phyloP scores from a whole-genome alignment of 1,284 basidiomycete species.

The Thelephora terrestris region DNA sequence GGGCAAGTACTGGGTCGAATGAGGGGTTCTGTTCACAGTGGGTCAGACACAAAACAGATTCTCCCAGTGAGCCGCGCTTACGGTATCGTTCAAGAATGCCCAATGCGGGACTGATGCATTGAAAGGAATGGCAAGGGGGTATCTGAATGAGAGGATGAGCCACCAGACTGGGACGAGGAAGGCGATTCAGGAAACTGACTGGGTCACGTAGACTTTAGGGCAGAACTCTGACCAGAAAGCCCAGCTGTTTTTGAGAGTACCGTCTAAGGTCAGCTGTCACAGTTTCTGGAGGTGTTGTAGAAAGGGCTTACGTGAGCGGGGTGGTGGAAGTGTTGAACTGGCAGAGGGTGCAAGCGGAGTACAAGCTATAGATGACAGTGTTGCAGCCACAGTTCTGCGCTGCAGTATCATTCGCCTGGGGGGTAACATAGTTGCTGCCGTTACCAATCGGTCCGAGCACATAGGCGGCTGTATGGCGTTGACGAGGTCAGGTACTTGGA shows the following conservation, averaged over 20 bases:
- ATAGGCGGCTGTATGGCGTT: neutral
- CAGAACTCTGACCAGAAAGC: neutral
- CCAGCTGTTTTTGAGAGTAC: neutral
- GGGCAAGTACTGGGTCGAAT: neutral
- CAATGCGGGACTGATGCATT: neutral
- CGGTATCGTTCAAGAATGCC: neutral
- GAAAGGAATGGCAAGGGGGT: neutral
- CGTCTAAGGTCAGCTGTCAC: neutral
- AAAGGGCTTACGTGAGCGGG: neutral
- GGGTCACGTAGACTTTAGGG: neutral
- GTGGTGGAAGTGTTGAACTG: neutral
- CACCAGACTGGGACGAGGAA: neutral
- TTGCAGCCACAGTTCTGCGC: neutral
- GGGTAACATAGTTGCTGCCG: neutral
- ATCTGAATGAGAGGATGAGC: neutral
- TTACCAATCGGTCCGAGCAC: neutral
- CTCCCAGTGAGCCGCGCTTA: neutral
- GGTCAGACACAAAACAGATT: neutral
- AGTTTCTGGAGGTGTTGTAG: neutral
- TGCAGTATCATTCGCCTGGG: neutral
- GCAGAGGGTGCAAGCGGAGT: neutral
- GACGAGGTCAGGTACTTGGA: neutral
- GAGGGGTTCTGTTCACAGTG: neutral
- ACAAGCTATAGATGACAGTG: neutral
- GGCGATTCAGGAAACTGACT: neutral